Evolutionary conservation across 1,284 basidiomycete species (phyloP).

Genomic region (Omphalotus olearius): DNA sequence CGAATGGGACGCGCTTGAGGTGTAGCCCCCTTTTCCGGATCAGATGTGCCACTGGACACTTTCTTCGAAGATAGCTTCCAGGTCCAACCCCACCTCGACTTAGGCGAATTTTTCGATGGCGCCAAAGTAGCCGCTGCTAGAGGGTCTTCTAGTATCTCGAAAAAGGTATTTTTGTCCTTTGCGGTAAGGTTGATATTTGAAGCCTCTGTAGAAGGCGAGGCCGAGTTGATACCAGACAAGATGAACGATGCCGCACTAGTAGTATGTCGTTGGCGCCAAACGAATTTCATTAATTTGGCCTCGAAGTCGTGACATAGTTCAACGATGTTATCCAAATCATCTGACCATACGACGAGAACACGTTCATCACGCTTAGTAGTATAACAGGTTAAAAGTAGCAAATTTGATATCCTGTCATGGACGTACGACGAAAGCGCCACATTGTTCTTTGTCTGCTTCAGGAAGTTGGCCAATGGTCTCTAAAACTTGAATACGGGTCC

Average conservation of each 20-base stretch:
- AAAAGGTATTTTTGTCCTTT: conserved; percentile 21
- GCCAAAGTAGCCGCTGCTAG: conserved; percentile 25
- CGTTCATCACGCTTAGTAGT: conserved; percentile 60
- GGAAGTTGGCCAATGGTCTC: conserved; percentile 60
- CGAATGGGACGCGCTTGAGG: conserved; percentile 52
- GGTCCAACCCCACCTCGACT: conserved; percentile 22
- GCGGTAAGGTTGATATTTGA: conserved; percentile 52
- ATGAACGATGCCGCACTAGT: conserved; percentile 29
- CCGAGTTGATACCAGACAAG: conserved; percentile 28
- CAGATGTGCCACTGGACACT: conserved; percentile 21
- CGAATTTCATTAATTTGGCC: conserved; percentile 74
- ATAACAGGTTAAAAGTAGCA: neutral
- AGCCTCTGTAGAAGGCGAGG: conserved; percentile 34
- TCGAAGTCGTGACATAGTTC: conserved; percentile 65
- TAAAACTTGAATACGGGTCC: conserved; percentile 64
- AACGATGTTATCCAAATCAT: conserved; percentile 68
- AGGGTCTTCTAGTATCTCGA: conserved; percentile 7
- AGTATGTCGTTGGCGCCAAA: conserved; percentile 58
- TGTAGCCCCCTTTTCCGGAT: conserved; percentile 50
- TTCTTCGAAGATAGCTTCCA: conserved; percentile 32
- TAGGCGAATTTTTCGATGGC: neutral
- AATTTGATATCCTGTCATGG: neutral
- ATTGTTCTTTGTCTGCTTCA: conserved; percentile 76
- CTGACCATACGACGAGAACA: conserved; percentile 74
- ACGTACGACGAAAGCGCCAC: conserved; percentile 74